phyloP scores from a whole-genome alignment of 768 basidiomycete species.

The Lactifluus hygrophoroides region DNA sequence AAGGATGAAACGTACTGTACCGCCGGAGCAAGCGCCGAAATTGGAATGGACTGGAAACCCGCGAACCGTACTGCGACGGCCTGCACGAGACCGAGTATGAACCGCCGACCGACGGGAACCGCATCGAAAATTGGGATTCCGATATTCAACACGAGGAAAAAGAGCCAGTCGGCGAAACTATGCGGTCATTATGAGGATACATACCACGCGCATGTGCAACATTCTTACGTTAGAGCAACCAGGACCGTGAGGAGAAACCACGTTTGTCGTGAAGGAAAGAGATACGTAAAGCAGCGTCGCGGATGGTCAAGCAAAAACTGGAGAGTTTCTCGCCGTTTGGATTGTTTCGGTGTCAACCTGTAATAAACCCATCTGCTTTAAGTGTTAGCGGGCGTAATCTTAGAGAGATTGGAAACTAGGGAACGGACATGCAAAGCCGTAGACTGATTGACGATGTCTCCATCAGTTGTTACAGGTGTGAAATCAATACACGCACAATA shows the following conservation, averaged over 20 bases:
- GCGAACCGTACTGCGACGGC: slow-evolving; percentile 74
- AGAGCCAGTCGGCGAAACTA: slow-evolving; percentile 80
- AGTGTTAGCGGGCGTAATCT: background rate
- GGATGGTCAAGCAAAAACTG: slow-evolving; percentile 93
- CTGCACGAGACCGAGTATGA: slow-evolving; percentile 72
- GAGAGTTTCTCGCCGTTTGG: slow-evolving; percentile 65
- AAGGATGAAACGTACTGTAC: slow-evolving; percentile 52
- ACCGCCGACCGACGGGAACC: slow-evolving; percentile 60
- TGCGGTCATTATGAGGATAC: background rate
- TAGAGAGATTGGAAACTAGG: too few species aligned
- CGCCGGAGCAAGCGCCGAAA: slow-evolving; percentile 71
- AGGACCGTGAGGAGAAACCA: slow-evolving; percentile 78
- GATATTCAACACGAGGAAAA: slow-evolving; percentile 83
- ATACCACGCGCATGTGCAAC: too few species aligned
- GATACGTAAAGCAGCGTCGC: slow-evolving; percentile 79
- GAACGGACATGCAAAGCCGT: slow-evolving; percentile 34
- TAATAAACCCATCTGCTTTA: slow-evolving; percentile 61
- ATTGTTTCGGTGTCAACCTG: slow-evolving; percentile 47
- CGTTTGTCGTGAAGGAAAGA: slow-evolving; percentile 89
- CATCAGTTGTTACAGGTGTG: background rate
- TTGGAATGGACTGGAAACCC: slow-evolving; percentile 68
- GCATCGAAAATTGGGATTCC: slow-evolving; percentile 61
- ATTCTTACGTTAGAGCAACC: slow-evolving; percentile 53
- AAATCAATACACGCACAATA: slow-evolving; percentile 27
- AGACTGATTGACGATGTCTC: slow-evolving; percentile 23